phyloP scores from a whole-genome alignment of 768 basidiomycete genomes.

The Lentinula sp. region DNA sequence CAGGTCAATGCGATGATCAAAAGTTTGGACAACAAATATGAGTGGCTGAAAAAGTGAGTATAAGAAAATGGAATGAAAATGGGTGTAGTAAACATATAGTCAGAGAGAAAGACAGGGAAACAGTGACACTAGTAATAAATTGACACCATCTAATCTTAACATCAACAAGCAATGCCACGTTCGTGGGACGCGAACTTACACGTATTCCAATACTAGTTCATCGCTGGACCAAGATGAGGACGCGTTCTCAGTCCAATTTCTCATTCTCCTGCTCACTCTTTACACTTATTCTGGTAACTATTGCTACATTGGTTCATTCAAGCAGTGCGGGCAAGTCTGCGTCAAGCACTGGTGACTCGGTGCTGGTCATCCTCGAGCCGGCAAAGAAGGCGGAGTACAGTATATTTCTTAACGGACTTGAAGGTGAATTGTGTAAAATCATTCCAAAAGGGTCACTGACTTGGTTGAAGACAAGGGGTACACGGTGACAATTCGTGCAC shows the following conservation, averaged over 20 bases:
- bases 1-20: too few relatives aligned
- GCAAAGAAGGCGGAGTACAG: conserved; percentile 68
- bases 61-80: too few relatives aligned
- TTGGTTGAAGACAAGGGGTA: conserved; percentile 65
- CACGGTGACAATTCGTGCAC: conserved; percentile 78
- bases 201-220: background rate
- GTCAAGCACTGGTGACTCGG: conserved; percentile 78
- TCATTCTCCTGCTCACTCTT: background rate
- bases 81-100: too few relatives aligned
- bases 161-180: background rate
- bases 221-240: background rate
- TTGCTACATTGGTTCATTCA: background rate
- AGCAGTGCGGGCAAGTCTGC: conserved; percentile 35
- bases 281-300: background rate
- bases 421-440: conserved; percentile 40
- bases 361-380: conserved; percentile 82
- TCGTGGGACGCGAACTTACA: background rate
- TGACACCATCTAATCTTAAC: background rate
- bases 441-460: background rate
- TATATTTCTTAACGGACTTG: conserved; percentile 74
- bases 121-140: too few relatives aligned
- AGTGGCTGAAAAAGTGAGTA: too few relatives aligned
- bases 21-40: too few relatives aligned
- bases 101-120: too few relatives aligned
- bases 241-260: background rate